phyloP scores from a whole-genome alignment of 768 basidiomycete genomes.

The Russula dissimulans region DNA sequence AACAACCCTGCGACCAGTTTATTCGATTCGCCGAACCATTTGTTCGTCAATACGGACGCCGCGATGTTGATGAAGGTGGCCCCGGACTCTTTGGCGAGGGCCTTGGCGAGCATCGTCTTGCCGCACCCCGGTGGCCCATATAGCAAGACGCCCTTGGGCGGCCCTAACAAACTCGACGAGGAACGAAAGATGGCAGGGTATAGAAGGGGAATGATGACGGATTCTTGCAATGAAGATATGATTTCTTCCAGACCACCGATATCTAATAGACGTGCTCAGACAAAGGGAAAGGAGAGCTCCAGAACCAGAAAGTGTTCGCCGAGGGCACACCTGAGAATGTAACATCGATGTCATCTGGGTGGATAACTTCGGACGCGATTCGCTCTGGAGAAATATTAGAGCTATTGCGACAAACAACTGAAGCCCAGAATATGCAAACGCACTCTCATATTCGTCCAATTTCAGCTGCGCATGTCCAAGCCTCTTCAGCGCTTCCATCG shows the following conservation, averaged over 20 bases:
- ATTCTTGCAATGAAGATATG: conserved; percentile 83
- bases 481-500: conserved; percentile 58
- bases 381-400: conserved; percentile 39
- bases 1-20: conserved; percentile 94
- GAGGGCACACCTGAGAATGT: conserved; percentile 54
- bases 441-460: conserved; percentile 88
- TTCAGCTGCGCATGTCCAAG: conserved; percentile 65
- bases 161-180: conserved; percentile 72
- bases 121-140: conserved; percentile 98
- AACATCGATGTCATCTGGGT: conserved; percentile 79
- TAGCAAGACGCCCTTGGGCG: conserved; percentile 92
- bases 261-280: conserved; percentile 34
- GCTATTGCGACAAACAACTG: background rate
- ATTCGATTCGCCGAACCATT: conserved; percentile 87
- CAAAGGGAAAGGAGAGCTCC: background rate
- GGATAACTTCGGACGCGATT: conserved; percentile 88
- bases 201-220: conserved; percentile 89
- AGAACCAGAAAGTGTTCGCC: background rate
- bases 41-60: conserved; percentile 63
- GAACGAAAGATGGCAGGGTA: conserved; percentile 83
- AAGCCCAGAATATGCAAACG: conserved; percentile 22
- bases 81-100: conserved; percentile 92
- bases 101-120: conserved; percentile 99
- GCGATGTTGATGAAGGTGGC: conserved; percentile 93
- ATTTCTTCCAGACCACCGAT: conserved; percentile 93